Percentiles rank a stretch among this genome's conserved stretches.
Conservation (phyloP, 2,329 filamentous ascomycete genomes). For the Diaporthe sp. region DNA sequence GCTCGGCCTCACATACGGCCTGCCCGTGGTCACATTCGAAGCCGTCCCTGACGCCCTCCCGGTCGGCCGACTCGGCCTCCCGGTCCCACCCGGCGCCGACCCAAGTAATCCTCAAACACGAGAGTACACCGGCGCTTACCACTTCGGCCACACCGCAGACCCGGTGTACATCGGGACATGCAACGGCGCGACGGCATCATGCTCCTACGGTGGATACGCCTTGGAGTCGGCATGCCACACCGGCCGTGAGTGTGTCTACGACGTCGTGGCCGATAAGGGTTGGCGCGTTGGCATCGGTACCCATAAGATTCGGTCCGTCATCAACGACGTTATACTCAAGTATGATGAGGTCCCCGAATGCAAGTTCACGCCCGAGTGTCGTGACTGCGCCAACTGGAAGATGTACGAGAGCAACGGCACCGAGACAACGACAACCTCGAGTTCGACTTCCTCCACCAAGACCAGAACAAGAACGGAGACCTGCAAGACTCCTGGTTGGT, state of each 20-base stretch:
- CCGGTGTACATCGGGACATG: slow-evolving; percentile 95
- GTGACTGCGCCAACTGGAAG: slow-evolving; percentile 93
- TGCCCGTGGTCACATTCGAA: slow-evolving; percentile 93
- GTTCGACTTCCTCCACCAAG: slow-evolving; percentile 66
- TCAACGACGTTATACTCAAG: slow-evolving; percentile 84
- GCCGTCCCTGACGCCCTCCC: slow-evolving; percentile 92
- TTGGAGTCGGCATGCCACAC: slow-evolving; percentile 94
- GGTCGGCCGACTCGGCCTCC: slow-evolving; percentile 85
- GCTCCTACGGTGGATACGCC: slow-evolving; percentile 92
- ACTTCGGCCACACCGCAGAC: slow-evolving; percentile 96
- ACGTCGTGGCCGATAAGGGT: slow-evolving; percentile 89
- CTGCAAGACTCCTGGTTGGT: slow-evolving; percentile 94
- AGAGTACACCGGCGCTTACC: slow-evolving; percentile 80
- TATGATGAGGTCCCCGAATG: slow-evolving; percentile 87
- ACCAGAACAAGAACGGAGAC: slow-evolving; percentile 82
- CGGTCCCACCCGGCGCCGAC: slow-evolving; percentile 82
- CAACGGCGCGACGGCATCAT: slow-evolving; percentile 88
- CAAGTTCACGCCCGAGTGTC: slow-evolving; percentile 79
- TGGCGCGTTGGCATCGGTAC: slow-evolving; percentile 93
- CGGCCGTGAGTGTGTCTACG: slow-evolving; percentile 88
- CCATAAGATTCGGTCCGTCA: slow-evolving; percentile 90
- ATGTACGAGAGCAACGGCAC: slow-evolving; percentile 94
- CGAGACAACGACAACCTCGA: slow-evolving; percentile 74
- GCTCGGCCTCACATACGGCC: slow-evolving; percentile 88
- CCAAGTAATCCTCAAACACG: slow-evolving; percentile 77